phyloP scores from a whole-genome alignment of 305 asterid genomes.

The Fraxinus angustifolia region DNA sequence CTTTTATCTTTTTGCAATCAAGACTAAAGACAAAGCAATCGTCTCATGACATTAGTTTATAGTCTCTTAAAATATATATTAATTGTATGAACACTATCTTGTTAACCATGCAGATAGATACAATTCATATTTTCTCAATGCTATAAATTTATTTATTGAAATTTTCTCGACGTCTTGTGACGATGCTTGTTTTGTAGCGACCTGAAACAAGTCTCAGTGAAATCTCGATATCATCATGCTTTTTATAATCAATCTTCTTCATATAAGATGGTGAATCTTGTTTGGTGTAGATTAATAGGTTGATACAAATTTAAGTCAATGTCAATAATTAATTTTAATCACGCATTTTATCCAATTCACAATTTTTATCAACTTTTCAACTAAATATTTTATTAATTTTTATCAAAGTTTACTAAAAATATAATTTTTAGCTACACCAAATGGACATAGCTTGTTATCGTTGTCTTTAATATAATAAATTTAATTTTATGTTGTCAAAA shows the following conservation, averaged over 20 bases:
- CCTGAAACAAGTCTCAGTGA: neutral
- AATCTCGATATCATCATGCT: neutral
- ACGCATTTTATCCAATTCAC: neutral
- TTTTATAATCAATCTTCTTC: neutral
- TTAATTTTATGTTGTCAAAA: neutral
- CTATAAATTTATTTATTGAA: neutral
- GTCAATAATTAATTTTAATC: neutral
- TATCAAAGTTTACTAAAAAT: neutral
- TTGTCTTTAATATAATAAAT: neutral
- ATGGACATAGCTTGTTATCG: neutral
- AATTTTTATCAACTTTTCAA: neutral
- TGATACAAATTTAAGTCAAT: neutral
- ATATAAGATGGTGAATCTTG: neutral
- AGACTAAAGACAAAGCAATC: slow-evolving; percentile 35
- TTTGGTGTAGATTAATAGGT: neutral
- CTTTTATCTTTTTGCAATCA: slow-evolving; percentile 21
- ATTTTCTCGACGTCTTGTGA: neutral
- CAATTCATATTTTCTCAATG: neutral
- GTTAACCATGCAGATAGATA: neutral
- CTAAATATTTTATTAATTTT: neutral
- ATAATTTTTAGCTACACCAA: neutral
- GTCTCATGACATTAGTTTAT: slow-evolving; percentile 26
- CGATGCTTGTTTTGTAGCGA: neutral
- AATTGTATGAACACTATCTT: neutral
- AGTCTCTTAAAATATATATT: neutral